These are phyloP conservation scores for Lipomyces yarrowii DNA, from an alignment of 1,139 yeast genomes.

Conservation along the genomic window DNA sequence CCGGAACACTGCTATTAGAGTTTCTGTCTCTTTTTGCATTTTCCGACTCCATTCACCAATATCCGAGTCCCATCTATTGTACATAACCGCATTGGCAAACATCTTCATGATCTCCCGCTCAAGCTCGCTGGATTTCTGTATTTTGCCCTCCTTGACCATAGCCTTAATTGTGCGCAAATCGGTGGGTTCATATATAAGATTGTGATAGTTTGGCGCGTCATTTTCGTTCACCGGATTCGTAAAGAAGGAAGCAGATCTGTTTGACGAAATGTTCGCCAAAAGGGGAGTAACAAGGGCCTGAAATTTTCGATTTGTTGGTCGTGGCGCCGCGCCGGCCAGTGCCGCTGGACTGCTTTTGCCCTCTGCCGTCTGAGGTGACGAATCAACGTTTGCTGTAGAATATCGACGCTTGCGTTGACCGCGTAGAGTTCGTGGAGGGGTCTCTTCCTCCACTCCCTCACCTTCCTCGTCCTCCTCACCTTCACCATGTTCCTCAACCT, in stretches of 20 bases:
- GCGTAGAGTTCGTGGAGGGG: conserved; percentile 16
- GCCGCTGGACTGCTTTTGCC: conserved; percentile 15
- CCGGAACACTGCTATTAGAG: conserved; percentile 42
- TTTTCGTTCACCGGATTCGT: conserved; percentile 65
- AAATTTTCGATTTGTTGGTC: conserved; percentile 35
- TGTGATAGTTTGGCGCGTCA: conserved; percentile 71
- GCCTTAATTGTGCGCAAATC: conserved; percentile 66
- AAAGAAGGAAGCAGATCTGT: conserved; percentile 74
- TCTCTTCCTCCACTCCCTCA: conserved; percentile 18
- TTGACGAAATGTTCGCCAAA: conserved; percentile 65
- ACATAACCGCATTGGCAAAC: conserved; percentile 87
- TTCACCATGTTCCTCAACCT: conserved; percentile 19
- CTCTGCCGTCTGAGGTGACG: conserved; percentile 15
- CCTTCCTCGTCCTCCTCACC: conserved; percentile 11
- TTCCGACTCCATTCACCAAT: conserved; percentile 64
- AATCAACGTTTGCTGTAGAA: not conserved
- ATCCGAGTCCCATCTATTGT: conserved; percentile 67
- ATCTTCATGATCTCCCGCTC: conserved; percentile 72
- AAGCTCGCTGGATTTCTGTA: conserved; percentile 53
- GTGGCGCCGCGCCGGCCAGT: conserved; percentile 5
- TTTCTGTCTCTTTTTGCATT: conserved; percentile 53
- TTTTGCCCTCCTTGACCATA: conserved; percentile 60
- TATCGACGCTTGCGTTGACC: conserved; percentile 17
- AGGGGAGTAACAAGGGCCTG: conserved; percentile 50
- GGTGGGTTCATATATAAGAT: conserved; percentile 62